These are phyloP conservation scores for Claviceps citrina DNA, from an alignment of 2,329 filamentous ascomycete genomes.

Conservation along the genomic window DNA sequence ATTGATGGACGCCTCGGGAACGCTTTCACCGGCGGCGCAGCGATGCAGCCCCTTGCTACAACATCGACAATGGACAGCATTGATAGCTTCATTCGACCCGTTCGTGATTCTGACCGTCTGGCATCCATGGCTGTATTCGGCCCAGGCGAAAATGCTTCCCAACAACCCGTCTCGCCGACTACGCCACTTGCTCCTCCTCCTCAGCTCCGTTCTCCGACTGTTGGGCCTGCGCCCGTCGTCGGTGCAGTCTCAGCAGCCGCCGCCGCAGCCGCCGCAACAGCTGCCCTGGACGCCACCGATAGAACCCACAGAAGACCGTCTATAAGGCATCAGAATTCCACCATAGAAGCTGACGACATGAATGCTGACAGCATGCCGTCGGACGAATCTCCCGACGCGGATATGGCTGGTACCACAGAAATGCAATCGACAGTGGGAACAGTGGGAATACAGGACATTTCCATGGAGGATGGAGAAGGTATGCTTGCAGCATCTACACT, in stretches of 20 bases:
- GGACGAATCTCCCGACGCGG: conserved; percentile 61
- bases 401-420: conserved; percentile 65
- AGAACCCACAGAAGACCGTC: conserved; percentile 59
- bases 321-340: conserved; percentile 80
- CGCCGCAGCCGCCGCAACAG: conserved; percentile 24
- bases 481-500: conserved; percentile 64
- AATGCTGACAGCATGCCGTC: conserved; percentile 69
- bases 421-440: conserved; percentile 71
- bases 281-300: conserved; percentile 31
- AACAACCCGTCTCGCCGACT: conserved; percentile 82
- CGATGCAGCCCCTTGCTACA: conserved; percentile 48
- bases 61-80: conserved; percentile 51
- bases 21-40: conserved; percentile 32
- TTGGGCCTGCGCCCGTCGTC: conserved; percentile 29
- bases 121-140: conserved; percentile 65
- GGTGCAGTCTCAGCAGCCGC: conserved; percentile 29
- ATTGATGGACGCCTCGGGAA: conserved; percentile 35
- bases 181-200: conserved; percentile 62
- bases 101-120: conserved; percentile 67
- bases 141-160: conserved; percentile 59
- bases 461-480: conserved; percentile 63
- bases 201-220: conserved; percentile 39
- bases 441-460: conserved; percentile 72
- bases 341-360: conserved; percentile 75
- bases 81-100: conserved; percentile 64